These are phyloP conservation scores for Pilaira anomala DNA, from an alignment of 192 early-diverging fungal species.

Conservation along the genomic window DNA sequence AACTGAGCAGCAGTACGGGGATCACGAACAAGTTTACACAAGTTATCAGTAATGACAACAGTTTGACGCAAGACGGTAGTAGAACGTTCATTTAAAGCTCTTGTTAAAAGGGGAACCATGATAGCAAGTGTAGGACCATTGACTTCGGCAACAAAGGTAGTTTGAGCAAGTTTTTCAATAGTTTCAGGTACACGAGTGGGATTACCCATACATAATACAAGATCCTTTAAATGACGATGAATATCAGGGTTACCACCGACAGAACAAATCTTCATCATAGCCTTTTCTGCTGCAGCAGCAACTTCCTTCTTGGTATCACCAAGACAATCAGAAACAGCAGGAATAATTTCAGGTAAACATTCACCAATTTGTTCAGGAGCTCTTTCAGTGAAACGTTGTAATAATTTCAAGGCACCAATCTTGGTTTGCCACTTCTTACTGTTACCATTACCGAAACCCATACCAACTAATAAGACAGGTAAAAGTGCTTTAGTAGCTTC, in stretches of 20 bases:
- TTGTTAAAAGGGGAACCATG: slow-evolving; percentile 71
- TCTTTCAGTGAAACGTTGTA: slow-evolving; percentile 39
- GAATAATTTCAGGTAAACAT: slow-evolving; percentile 59
- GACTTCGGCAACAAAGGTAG: slow-evolving; percentile 77
- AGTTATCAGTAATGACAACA: slow-evolving; percentile 79
- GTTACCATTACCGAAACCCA: slow-evolving; percentile 41
- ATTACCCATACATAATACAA: slow-evolving; percentile 71
- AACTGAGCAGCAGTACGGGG: slow-evolving; percentile 77
- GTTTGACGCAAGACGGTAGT: slow-evolving; percentile 65
- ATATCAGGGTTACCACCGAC: slow-evolving; percentile 76
- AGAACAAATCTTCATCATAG: slow-evolving; percentile 70
- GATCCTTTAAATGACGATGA: slow-evolving; percentile 62
- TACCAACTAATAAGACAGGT: slow-evolving; percentile 60
- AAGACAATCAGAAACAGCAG: slow-evolving; percentile 65
- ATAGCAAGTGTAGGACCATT: slow-evolving; percentile 74
- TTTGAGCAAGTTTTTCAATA: slow-evolving; percentile 62
- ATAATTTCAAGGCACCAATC: slow-evolving; percentile 50
- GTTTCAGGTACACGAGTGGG: slow-evolving; percentile 74
- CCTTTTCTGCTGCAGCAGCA: slow-evolving; percentile 44
- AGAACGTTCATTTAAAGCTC: slow-evolving; percentile 64
- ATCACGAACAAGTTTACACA: slow-evolving; percentile 83
- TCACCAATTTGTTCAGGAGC: slow-evolving; percentile 51
- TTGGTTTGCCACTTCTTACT: slow-evolving; percentile 80
- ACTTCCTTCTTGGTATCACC: slow-evolving; percentile 78
- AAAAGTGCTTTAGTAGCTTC: slow-evolving; percentile 51